Evolutionary conservation across 495 filamentous ascomycete species (phyloP).

Genomic region (Penicillium crystallinum): DNA sequence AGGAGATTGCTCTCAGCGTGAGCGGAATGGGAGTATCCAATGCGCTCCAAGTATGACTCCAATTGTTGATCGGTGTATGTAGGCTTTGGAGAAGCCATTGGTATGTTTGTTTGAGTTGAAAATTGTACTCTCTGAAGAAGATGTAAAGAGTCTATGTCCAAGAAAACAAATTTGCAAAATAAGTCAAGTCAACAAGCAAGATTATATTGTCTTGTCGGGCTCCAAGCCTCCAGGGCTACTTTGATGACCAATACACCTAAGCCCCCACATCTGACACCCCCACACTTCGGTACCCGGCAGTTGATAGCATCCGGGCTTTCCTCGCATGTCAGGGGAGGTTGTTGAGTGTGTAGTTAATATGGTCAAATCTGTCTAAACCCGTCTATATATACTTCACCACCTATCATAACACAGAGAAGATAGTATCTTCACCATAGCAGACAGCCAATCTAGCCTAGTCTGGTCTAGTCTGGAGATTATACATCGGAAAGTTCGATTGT

Average conservation of each 20-base stretch:
- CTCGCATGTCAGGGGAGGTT: no score
- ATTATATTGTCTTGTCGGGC: neutral
- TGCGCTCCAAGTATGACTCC: constrained; percentile 32
- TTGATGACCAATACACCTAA: neutral
- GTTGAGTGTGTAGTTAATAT: no score
- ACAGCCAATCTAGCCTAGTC: no score
- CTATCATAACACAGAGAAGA: no score
- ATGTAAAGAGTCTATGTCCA: neutral
- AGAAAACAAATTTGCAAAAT: neutral
- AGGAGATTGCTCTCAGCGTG: constrained; percentile 9
- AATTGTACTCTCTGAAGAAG: neutral
- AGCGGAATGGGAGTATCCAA: constrained; percentile 20
- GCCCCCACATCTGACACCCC: neutral
- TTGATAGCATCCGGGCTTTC: no score
- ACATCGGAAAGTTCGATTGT: no score
- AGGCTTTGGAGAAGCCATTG: constrained; percentile 8
- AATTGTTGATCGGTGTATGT: constrained; percentile 29
- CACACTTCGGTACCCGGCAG: neutral
- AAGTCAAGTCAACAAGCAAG: neutral
- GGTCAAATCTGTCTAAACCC: no score
- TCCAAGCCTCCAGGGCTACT: neutral
- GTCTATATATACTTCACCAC: no score
- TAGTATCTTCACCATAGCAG: no score
- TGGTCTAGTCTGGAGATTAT: no score
- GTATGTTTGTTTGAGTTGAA: neutral